Conservation (phyloP, 768 basidiomycete genomes). For the Leucocoprinus leucothites region DNA sequence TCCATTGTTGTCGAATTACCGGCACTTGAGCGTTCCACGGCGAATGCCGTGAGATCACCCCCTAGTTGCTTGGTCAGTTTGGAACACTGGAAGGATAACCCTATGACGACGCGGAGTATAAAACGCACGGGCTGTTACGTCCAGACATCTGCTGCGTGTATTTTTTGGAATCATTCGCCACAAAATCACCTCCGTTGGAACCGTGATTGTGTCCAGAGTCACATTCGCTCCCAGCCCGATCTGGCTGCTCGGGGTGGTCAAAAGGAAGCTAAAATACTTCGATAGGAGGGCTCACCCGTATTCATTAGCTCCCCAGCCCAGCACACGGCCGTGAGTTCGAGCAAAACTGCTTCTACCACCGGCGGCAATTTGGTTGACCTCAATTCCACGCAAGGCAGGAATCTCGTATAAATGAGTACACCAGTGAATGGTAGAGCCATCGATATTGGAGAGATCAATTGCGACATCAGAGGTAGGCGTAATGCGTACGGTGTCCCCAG, state of each 20-base stretch:
- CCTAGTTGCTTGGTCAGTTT: constrained; percentile 33
- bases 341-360: constrained; percentile 74
- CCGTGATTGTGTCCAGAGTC: constrained; percentile 63
- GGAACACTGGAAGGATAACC: neutral
- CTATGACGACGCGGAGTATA: neutral
- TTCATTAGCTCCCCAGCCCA: constrained; percentile 90
- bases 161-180: constrained; percentile 51
- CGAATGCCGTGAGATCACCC: constrained; percentile 76
- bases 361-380: constrained; percentile 67
- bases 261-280: neutral
- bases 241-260: constrained; percentile 47
- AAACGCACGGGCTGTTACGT: constrained; percentile 58
- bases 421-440: constrained; percentile 53
- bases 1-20: constrained; percentile 30
- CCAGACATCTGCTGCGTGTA: constrained; percentile 56
- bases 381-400: constrained; percentile 62
- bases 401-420: constrained; percentile 74
- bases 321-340: constrained; percentile 69
- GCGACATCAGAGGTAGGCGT: constrained; percentile 24
- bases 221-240: constrained; percentile 71
- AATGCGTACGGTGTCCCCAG: constrained; percentile 37
- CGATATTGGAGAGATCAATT: constrained; percentile 28
- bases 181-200: constrained; percentile 83
- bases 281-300: constrained; percentile 52
- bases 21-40: constrained; percentile 49